Evolutionary conservation across 257 asterid genomes (phyloP).

Genomic region (Mentha longifolia): DNA sequence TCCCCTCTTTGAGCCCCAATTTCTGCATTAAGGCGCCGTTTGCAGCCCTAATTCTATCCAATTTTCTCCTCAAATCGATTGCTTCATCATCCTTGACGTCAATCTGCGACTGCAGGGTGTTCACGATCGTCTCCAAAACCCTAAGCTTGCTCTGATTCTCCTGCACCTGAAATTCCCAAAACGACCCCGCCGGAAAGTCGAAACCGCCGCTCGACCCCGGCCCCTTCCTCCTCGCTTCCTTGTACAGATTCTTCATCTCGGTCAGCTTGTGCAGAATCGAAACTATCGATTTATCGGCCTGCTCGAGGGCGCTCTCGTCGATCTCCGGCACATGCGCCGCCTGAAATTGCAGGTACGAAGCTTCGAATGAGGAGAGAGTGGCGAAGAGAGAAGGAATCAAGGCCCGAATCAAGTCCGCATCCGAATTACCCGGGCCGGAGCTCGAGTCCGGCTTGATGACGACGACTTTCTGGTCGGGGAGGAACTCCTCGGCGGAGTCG

Average conservation of each 20-base stretch:
- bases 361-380: conserved; percentile 79
- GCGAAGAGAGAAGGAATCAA: conserved; percentile 73
- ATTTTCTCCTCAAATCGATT: conserved; percentile 57
- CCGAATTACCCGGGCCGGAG: conserved; percentile 22
- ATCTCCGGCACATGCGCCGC: conserved; percentile 89
- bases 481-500: conserved; percentile 86
- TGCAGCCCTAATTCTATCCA: conserved; percentile 45
- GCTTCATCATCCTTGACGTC: conserved; percentile 87
- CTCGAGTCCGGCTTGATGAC: conserved; percentile 78
- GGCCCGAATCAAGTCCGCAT: conserved; percentile 44
- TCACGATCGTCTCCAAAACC: conserved; percentile 83
- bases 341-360: conserved; percentile 85
- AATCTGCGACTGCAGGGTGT: conserved; percentile 71
- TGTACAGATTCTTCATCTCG: conserved; percentile 63
- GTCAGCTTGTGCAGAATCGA: conserved; percentile 70
- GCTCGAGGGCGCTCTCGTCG: conserved; percentile 60
- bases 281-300: conserved; percentile 71
- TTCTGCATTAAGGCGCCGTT: conserved; percentile 55
- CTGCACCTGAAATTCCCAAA: conserved; percentile 85
- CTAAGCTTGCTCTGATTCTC: conserved; percentile 99
- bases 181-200: conserved; percentile 66
- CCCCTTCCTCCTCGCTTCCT: conserved; percentile 44
- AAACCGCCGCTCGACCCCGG: conserved; percentile 36
- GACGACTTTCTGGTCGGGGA: conserved; percentile 87
- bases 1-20: conserved; percentile 49